Evolutionary conservation across 345 rosid genomes (phyloP).

Genomic region (Sapria himalayana): DNA sequence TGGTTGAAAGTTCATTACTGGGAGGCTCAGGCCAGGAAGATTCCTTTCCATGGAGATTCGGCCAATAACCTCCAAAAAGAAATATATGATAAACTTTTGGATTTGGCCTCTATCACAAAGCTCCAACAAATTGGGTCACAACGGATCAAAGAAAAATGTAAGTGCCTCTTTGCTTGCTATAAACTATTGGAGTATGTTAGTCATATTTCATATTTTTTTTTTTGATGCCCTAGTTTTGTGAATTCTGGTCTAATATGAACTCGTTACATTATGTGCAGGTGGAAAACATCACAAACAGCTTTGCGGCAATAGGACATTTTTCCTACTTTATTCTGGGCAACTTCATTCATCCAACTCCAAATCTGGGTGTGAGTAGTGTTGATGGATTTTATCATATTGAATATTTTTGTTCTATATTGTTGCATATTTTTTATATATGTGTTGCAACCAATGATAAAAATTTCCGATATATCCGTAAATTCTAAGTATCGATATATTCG

Average conservation of each 20-base stretch:
- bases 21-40: slow-evolving; percentile 50
- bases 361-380: slow-evolving; percentile 19
- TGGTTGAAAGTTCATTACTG: slow-evolving; percentile 74
- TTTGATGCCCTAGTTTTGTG: too few relatives aligned
- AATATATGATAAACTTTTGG: slow-evolving; percentile 38
- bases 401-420: too few relatives aligned
- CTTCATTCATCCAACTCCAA: slow-evolving; percentile 18
- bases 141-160: slow-evolving; percentile 23
- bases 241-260: too few relatives aligned
- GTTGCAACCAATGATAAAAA: too few relatives aligned
- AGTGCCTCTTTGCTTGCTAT: too few relatives aligned
- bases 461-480: too few relatives aligned
- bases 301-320: slow-evolving; percentile 17
- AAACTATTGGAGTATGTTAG: too few relatives aligned
- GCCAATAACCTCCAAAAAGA: slow-evolving; percentile 28
- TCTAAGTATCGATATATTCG: too few relatives aligned
- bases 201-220: too few relatives aligned
- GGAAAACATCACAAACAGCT: slow-evolving; percentile 11
- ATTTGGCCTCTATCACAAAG: slow-evolving; percentile 26
- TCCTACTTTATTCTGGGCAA: slow-evolving; percentile 17
- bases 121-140: slow-evolving; percentile 20
- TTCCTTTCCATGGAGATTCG: slow-evolving; percentile 35
- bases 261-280: too few relatives aligned
- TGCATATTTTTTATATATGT: too few relatives aligned
- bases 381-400: too few relatives aligned